Conservation (phyloP, 129 eudicot species). For the Chrysanthemum makinoi region DNA sequence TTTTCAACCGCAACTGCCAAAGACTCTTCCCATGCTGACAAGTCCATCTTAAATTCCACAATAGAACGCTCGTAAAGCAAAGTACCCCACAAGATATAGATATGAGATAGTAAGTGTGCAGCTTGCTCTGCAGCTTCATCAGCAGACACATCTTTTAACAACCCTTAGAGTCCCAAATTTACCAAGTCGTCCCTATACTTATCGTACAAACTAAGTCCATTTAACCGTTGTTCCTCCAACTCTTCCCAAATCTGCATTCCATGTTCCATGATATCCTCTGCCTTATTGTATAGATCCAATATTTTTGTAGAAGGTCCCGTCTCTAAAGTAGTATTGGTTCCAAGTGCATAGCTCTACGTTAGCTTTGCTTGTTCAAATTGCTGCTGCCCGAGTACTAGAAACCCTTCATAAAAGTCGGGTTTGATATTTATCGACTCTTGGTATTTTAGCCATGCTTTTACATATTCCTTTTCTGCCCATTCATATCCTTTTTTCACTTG, state of each 20-base stretch:
- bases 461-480: conserved; percentile 80
- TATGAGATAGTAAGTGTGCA: conserved; percentile 70
- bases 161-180: conserved; percentile 70
- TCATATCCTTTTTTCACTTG: conserved; percentile 65
- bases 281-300: conserved; percentile 75
- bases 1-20: conserved; percentile 91
- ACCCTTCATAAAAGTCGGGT: conserved; percentile 38
- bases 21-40: conserved; percentile 95
- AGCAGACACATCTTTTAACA: conserved; percentile 54
- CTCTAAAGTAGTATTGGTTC: conserved; percentile 47
- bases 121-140: conserved; percentile 73
- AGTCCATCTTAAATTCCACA: conserved; percentile 76
- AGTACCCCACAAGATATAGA: conserved; percentile 86
- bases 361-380: conserved; percentile 89
- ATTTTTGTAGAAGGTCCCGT: conserved; percentile 46
- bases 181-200: conserved; percentile 54
- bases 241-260: conserved; percentile 99
- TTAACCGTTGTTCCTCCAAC: conserved; percentile 76
- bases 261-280: conserved; percentile 92
- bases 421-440: conserved; percentile 34
- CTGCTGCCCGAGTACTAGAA: conserved; percentile 52
- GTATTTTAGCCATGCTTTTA: conserved; percentile 30
- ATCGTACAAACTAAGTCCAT: conserved; percentile 68
- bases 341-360: conserved; percentile 55
- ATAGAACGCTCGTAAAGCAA: conserved; percentile 92